These are phyloP conservation scores for Talaromyces sp. DNA, from an alignment of 2,329 filamentous ascomycete genomes.

Conservation along the genomic window DNA sequence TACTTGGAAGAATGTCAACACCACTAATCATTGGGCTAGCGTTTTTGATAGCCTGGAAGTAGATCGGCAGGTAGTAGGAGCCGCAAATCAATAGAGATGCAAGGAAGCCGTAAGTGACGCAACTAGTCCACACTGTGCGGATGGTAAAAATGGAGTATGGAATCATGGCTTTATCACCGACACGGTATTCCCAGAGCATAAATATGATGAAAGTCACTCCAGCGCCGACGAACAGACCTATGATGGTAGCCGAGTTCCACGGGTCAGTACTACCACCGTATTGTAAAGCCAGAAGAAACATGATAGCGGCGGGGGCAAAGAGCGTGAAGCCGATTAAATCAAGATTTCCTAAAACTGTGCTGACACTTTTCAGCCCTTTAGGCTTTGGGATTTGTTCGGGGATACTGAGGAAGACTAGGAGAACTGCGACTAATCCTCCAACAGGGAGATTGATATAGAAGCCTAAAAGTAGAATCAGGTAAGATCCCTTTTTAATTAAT, in stretches of 20 bases:
- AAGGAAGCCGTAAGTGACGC: conserved; percentile 18
- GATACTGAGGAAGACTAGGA: conserved; percentile 30
- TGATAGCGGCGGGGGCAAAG: conserved; percentile 39
- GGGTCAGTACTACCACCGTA: conserved; percentile 40
- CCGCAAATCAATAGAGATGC: conserved; percentile 36
- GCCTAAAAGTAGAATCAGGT: too few species aligned
- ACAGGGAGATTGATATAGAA: conserved; percentile 40
- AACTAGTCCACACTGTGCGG: conserved; percentile 35
- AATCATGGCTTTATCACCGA: conserved; percentile 45
- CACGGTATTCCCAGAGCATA: conserved; percentile 36
- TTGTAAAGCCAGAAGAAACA: conserved; percentile 47
- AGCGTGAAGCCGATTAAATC: conserved; percentile 42
- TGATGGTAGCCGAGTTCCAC: conserved; percentile 41
- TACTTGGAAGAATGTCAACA: conserved; percentile 39
- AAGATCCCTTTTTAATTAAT: too few species aligned
- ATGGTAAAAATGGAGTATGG: conserved; percentile 36
- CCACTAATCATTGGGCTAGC: conserved; percentile 33
- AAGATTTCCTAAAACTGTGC: conserved; percentile 27
- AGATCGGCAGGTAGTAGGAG: conserved; percentile 48
- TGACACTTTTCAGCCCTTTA: conserved; percentile 4
- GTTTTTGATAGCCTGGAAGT: conserved; percentile 45
- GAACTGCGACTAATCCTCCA: conserved; percentile 30
- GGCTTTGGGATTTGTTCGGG: conserved; percentile 27
- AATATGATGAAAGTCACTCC: conserved; percentile 38
- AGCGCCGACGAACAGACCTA: conserved; percentile 47